Evolutionary conservation across 1,284 basidiomycete species (phyloP).

Genomic region (Ustilago tritici): DNA sequence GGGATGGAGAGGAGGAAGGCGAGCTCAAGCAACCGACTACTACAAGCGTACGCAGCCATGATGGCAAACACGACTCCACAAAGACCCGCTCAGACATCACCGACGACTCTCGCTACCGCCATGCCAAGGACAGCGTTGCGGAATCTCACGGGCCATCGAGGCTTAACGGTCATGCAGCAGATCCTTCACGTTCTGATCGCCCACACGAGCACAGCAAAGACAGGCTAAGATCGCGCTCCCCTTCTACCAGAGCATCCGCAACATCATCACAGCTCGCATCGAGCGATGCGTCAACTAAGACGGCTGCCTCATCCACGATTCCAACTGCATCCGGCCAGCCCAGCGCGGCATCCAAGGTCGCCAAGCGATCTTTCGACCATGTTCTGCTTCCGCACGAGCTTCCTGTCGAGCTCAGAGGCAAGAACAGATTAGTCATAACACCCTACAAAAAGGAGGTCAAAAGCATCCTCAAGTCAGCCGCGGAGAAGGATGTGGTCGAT

Average conservation of each 20-base stretch:
- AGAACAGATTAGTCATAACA: slow-evolving; percentile 23
- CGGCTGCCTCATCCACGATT: not conserved
- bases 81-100: not conserved
- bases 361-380: slow-evolving; percentile 36
- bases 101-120: not conserved
- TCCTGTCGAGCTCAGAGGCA: slow-evolving; percentile 22
- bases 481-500: slow-evolving; percentile 27
- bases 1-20: slow-evolving; percentile 14
- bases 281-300: not conserved
- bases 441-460: slow-evolving; percentile 15
- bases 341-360: not conserved
- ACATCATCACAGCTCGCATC: not conserved
- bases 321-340: not conserved
- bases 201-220: slow-evolving; percentile 5
- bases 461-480: slow-evolving; percentile 11
- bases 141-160: not conserved
- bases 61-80: not conserved
- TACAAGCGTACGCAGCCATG: not conserved
- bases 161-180: slow-evolving; percentile 1
- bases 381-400: slow-evolving; percentile 56
- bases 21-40: slow-evolving; percentile 9
- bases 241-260: slow-evolving; percentile 1
- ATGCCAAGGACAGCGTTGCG: not conserved
- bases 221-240: slow-evolving; percentile 11
- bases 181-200: not conserved